A percentile compares a stretch with the other conserved stretches of the same genome.
Evolutionary conservation across 1,284 basidiomycete genomes (phyloP).

Genomic region (Anthracocystis walkeri): DNA sequence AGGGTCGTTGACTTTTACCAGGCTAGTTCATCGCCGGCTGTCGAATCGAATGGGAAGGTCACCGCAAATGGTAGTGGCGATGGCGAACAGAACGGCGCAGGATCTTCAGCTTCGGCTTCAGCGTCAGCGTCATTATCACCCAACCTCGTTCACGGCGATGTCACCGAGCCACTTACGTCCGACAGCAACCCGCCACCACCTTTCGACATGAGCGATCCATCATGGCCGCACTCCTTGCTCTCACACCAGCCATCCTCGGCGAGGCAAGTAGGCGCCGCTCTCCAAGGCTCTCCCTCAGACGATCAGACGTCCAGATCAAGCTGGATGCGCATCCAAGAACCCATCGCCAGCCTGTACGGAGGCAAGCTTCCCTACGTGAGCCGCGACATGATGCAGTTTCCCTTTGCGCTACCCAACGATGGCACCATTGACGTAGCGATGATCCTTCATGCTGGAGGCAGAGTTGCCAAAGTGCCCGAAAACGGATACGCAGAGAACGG

Average conservation of each 20-base stretch:
- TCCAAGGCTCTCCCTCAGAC: slow-evolving; percentile 7
- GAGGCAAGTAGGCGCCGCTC: slow-evolving; percentile 6
- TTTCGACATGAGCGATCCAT: slow-evolving; percentile 50
- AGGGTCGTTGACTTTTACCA: slow-evolving; percentile 35
- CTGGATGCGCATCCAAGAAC: slow-evolving; percentile 54
- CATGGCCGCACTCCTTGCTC: slow-evolving; percentile 42
- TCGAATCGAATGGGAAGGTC: neutral
- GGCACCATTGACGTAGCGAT: slow-evolving; percentile 60
- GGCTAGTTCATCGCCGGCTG: neutral
- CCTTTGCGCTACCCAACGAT: slow-evolving; percentile 61
- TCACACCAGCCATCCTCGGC: slow-evolving; percentile 3
- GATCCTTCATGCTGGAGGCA: slow-evolving; percentile 55
- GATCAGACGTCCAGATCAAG: neutral
- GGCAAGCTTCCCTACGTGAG: slow-evolving; percentile 67
- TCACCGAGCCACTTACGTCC: slow-evolving; percentile 46
- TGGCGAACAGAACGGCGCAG: neutral
- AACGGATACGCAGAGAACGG: slow-evolving; percentile 59
- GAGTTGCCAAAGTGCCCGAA: slow-evolving; percentile 55
- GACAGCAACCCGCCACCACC: slow-evolving; percentile 22
- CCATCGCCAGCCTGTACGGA: slow-evolving; percentile 61
- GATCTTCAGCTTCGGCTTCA: neutral
- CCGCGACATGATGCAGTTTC: slow-evolving; percentile 67
- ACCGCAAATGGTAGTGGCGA: neutral
- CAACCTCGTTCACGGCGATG: slow-evolving; percentile 43
- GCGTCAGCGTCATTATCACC: neutral